These are phyloP conservation scores for Echria macrotheca DNA, from an alignment of 495 filamentous ascomycete genomes.

Conservation along the genomic window DNA sequence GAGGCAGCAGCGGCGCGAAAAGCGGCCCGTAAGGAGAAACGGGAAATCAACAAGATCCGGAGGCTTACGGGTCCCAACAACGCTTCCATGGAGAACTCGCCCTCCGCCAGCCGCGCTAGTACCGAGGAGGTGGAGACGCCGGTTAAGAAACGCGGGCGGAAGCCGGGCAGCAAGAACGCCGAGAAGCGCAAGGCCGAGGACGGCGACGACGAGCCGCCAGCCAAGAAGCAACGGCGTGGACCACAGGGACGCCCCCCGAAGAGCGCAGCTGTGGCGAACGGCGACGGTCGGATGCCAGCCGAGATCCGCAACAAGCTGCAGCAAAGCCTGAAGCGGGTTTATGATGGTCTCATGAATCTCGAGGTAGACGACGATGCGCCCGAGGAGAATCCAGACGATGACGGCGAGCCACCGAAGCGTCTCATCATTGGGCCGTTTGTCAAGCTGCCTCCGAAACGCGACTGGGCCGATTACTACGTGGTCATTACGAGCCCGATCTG, in stretches of 20 bases:
- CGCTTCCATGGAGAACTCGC: constrained; percentile 62
- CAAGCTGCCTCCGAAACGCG: constrained; percentile 77
- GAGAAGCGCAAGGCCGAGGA: constrained; percentile 86
- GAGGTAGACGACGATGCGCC: constrained; percentile 60
- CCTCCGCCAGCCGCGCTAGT: constrained; percentile 68
- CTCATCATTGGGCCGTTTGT: constrained; percentile 92
- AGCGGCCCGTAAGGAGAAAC: constrained; percentile 72
- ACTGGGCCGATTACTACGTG: constrained; percentile 89
- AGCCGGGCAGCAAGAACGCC: constrained; percentile 56
- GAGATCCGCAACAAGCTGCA: constrained; percentile 62
- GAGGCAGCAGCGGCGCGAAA: constrained; percentile 91
- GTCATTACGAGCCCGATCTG: constrained; percentile 88
- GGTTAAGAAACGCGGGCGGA: constrained; percentile 69
- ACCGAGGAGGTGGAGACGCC: constrained; percentile 62
- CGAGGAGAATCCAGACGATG: constrained; percentile 24
- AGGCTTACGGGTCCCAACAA: constrained; percentile 37
- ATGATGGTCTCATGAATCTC: constrained; percentile 72
- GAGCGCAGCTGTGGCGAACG: constrained; percentile 29
- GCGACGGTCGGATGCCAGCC: constrained; percentile 28
- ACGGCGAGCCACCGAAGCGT: constrained; percentile 48
- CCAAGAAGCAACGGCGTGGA: constrained; percentile 62
- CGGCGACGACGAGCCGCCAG: constrained; percentile 72
- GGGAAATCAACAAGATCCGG: constrained; percentile 69
- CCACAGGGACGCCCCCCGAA: constrained; percentile 61
- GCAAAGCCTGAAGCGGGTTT: constrained; percentile 65